Conservation (phyloP, 1,284 basidiomycete genomes). For the Phellinidium pouzarii region DNA sequence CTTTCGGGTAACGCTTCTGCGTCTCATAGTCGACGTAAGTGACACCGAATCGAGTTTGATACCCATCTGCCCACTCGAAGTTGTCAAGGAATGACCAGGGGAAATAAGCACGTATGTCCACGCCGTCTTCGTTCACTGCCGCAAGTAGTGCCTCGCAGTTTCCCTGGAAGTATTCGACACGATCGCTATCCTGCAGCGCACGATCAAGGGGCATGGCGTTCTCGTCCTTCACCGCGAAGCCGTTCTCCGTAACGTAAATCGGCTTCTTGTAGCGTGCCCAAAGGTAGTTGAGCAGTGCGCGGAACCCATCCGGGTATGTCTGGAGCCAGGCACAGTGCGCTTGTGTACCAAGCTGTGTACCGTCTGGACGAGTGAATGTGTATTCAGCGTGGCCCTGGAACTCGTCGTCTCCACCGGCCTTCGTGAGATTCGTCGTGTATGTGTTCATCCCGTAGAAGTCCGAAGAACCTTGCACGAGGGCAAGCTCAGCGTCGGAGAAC, state of each 20-base stretch:
- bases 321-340: conserved; percentile 60
- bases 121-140: conserved; percentile 59
- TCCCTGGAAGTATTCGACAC: conserved; percentile 63
- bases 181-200: conserved; percentile 57
- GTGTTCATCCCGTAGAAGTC: conserved; percentile 72
- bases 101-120: conserved; percentile 64
- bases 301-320: conserved; percentile 55
- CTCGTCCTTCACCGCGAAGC: conserved; percentile 68
- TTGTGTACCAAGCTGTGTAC: conserved; percentile 61
- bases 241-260: conserved; percentile 70
- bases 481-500: conserved; percentile 56
- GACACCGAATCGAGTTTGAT: conserved; percentile 55
- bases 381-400: conserved; percentile 58
- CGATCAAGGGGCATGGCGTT: conserved; percentile 43
- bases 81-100: conserved; percentile 70
- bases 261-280: conserved; percentile 64
- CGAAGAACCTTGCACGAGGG: conserved; percentile 58
- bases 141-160: conserved; percentile 52
- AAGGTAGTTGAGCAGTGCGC: conserved; percentile 62
- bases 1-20: conserved; percentile 63
- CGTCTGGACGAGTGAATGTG: conserved; percentile 57
- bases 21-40: conserved; percentile 68
- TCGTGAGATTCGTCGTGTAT: conserved; percentile 65
- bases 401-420: conserved; percentile 53
- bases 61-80: conserved; percentile 73